phyloP scores from a whole-genome alignment of 176 grass and related monocot species.

The Rhynchospora tenuis region DNA sequence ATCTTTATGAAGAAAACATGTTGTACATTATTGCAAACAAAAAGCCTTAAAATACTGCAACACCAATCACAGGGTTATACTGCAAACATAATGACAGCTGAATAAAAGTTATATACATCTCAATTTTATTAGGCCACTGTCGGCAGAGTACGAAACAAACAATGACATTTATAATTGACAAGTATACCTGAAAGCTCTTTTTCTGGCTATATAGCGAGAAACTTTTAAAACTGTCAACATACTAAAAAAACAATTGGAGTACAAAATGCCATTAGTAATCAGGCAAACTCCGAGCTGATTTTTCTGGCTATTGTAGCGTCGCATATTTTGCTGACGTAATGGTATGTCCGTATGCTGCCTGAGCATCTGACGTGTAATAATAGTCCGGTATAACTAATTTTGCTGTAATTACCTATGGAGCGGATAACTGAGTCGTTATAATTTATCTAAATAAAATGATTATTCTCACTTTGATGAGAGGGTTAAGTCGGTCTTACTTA shows the following conservation, averaged over 20 bases:
- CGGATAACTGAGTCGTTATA: background rate
- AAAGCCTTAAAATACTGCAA: background rate
- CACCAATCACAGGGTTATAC: background rate
- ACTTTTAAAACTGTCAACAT: background rate
- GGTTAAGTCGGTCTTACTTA: too few species aligned
- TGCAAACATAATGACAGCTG: background rate
- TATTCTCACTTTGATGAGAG: background rate
- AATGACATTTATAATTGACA: background rate
- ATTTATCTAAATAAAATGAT: background rate
- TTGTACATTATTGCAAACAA: background rate
- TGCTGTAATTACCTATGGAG: background rate
- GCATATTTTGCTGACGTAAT: background rate
- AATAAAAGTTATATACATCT: background rate
- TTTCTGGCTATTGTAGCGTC: background rate
- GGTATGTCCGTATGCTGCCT: background rate
- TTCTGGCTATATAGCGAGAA: background rate
- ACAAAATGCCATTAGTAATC: background rate
- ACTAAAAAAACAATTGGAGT: background rate
- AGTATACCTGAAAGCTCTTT: background rate
- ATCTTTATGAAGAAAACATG: background rate
- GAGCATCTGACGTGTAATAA: background rate
- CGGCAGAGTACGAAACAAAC: background rate
- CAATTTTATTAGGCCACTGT: background rate
- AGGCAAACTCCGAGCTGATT: background rate
- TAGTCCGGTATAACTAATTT: background rate